These are phyloP conservation scores for Penicillium waksmanii DNA, from an alignment of 495 filamentous ascomycete species.

Conservation along the genomic window DNA sequence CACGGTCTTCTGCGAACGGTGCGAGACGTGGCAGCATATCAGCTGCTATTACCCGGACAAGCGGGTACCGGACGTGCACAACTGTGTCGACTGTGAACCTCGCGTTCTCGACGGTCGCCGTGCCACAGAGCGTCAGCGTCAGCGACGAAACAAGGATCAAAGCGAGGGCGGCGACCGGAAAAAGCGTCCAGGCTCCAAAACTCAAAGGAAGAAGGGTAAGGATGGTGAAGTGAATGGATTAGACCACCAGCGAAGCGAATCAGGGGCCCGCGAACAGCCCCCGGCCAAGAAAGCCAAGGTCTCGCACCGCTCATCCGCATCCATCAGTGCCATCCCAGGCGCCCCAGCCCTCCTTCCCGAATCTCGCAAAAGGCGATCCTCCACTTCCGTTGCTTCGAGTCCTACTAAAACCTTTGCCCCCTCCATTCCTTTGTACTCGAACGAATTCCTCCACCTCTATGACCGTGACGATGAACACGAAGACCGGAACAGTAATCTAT, in stretches of 20 bases:
- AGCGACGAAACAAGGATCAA: constrained; percentile 63
- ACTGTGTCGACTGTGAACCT: constrained; percentile 84
- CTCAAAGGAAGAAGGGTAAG: constrained; percentile 74
- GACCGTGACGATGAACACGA: constrained; percentile 58
- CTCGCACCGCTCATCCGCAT: constrained; percentile 71
- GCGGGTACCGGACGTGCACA: constrained; percentile 79
- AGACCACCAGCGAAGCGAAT: constrained; percentile 51
- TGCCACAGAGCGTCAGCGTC: constrained; percentile 71
- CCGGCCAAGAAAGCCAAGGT: constrained; percentile 76
- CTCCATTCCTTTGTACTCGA: constrained; percentile 61
- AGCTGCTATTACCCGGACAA: constrained; percentile 86
- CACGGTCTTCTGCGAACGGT: constrained; percentile 94
- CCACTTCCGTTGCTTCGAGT: constrained; percentile 51
- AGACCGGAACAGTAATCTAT: constrained; percentile 59
- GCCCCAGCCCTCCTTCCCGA: constrained; percentile 38
- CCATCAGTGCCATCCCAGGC: constrained; percentile 62
- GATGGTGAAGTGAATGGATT: constrained; percentile 46
- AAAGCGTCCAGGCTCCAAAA: constrained; percentile 72
- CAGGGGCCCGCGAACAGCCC: constrained; percentile 57
- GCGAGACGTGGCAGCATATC: constrained; percentile 98
- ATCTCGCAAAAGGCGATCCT: constrained; percentile 56
- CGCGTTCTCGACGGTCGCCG: constrained; percentile 68
- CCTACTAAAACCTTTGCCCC: constrained; percentile 55
- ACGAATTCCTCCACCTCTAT: constrained; percentile 71
- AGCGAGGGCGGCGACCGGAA: constrained; percentile 61